Conservation (phyloP, 163 green algal genomes). For the Chlorella variabilis region DNA sequence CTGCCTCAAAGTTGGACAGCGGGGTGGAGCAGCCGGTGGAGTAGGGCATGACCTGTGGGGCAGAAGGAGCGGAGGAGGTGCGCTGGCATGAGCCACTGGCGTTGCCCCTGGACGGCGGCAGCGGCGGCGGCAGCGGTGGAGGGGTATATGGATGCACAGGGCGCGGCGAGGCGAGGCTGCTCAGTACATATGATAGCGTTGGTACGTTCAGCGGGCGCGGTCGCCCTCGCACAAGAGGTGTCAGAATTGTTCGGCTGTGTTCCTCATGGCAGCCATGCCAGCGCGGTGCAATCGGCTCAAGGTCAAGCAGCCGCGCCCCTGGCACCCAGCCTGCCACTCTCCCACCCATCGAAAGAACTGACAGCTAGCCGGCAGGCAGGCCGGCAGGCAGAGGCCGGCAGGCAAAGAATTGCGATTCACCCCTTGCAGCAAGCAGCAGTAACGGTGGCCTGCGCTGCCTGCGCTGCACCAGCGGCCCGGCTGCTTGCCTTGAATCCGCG, state of each 20-base stretch:
- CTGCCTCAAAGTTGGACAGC: slow-evolving; percentile 99
- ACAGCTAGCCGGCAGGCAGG: no score
- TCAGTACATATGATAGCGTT: slow-evolving; percentile 27
- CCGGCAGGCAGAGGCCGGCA: no score
- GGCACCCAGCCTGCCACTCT: no score
- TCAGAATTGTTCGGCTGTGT: slow-evolving; percentile 46
- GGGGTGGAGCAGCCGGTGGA: slow-evolving; percentile 93
- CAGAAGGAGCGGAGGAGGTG: not conserved
- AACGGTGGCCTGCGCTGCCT: not conserved
- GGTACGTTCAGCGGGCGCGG: slow-evolving; percentile 32
- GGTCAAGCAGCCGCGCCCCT: no score
- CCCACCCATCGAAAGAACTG: no score
- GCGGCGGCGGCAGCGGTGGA: no score
- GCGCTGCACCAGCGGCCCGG: no score
- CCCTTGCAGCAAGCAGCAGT: not conserved
- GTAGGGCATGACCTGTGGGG: slow-evolving; percentile 95
- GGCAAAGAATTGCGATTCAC: no score
- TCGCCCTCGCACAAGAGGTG: slow-evolving; percentile 49
- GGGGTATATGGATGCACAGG: no score
- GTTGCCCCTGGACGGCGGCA: not conserved
- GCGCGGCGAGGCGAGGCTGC: not conserved
- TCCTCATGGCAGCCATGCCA: slow-evolving; percentile 4
- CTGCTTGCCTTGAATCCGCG: slow-evolving; percentile 91
- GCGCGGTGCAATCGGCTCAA: no score
- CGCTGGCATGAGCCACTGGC: not conserved